phyloP scores from a whole-genome alignment of 2,329 filamentous ascomycete species.

The Fusarium fujikuroi region DNA sequence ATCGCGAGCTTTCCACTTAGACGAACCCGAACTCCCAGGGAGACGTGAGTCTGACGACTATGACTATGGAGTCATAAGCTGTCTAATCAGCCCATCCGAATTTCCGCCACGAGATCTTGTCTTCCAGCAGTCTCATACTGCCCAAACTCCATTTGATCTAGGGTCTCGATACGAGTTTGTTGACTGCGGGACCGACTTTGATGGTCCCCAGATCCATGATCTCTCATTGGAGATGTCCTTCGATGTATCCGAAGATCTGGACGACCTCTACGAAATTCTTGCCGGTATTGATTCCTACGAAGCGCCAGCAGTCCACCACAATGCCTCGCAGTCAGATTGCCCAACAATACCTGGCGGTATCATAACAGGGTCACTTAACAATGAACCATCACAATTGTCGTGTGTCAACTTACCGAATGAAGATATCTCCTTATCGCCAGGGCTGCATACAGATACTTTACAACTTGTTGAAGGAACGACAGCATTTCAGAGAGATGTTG shows the following conservation, averaged over 20 bases:
- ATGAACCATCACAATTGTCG: rapidly evolving
- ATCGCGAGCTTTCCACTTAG: not conserved
- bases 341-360: too few species aligned
- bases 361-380: not conserved
- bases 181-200: not conserved
- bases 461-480: not conserved
- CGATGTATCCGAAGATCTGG: not conserved
- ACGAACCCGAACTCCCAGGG: rapidly evolving
- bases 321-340: not conserved
- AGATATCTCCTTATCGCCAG: not conserved
- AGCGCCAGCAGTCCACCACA: not conserved
- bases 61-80: not conserved
- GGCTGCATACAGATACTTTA: not conserved
- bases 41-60: not conserved
- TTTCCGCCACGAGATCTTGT: not conserved
- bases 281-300: not conserved
- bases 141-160: not conserved
- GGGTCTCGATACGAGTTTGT: not conserved
- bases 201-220: not conserved
- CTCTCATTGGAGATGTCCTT: not conserved
- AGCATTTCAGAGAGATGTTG: not conserved
- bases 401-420: not conserved
- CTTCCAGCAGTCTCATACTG: not conserved
- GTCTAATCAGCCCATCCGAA: not conserved
- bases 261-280: not conserved